phyloP scores from a whole-genome alignment of 768 basidiomycete species.

The Macrolepiota dolichaula region DNA sequence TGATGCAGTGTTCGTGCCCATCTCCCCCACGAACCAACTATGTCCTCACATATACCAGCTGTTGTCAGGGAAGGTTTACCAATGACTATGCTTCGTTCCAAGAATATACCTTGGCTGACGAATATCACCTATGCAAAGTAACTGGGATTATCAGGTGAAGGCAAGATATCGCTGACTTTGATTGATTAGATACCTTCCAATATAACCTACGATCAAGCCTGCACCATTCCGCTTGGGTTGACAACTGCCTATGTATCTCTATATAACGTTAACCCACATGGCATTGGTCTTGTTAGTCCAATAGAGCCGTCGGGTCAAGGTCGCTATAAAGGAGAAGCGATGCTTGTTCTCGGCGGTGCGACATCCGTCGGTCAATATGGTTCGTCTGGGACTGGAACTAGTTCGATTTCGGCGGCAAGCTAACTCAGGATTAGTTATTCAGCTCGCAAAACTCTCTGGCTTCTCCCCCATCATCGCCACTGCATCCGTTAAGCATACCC shows the following conservation, averaged over 20 bases:
- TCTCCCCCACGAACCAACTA: not conserved
- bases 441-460: slow-evolving; percentile 36
- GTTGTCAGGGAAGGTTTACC: slow-evolving; percentile 34
- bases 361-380: slow-evolving; percentile 29
- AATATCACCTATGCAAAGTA: slow-evolving; percentile 40
- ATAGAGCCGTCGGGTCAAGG: slow-evolving; percentile 32
- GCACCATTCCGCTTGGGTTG: slow-evolving; percentile 47
- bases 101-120: slow-evolving; percentile 38
- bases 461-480: slow-evolving; percentile 40
- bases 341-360: slow-evolving; percentile 28
- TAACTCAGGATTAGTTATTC: slow-evolving; percentile 11
- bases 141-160: slow-evolving; percentile 7
- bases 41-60: slow-evolving; percentile 16
- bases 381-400: slow-evolving; percentile 21
- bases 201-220: slow-evolving; percentile 44
- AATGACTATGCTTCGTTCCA: slow-evolving; percentile 40
- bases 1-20: slow-evolving; percentile 41
- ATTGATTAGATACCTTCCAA: slow-evolving; percentile 39
- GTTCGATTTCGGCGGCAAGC: too few species aligned
- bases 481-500: slow-evolving; percentile 26
- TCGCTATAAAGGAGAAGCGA: slow-evolving; percentile 40
- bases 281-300: slow-evolving; percentile 37
- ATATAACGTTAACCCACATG: slow-evolving; percentile 34
- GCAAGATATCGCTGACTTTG: not conserved
- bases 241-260: slow-evolving; percentile 48